Evolutionary conservation across 2,329 filamentous ascomycete genomes (phyloP).

Genomic region (Trichoderma sp.): DNA sequence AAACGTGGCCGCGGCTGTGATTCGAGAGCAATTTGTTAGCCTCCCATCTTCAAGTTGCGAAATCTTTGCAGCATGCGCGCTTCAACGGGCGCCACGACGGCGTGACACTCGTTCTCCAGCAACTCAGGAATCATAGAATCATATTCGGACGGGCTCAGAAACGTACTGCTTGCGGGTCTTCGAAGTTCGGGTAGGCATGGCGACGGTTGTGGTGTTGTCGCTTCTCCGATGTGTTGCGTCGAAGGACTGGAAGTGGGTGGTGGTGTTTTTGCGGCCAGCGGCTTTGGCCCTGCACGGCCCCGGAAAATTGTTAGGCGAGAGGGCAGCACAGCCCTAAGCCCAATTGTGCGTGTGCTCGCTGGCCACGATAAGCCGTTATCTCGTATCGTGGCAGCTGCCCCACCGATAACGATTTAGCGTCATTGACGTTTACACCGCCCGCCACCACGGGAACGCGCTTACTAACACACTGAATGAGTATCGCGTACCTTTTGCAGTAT

Average conservation of each 20-base stretch:
- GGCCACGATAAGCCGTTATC: slow-evolving; percentile 32
- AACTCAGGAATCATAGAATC: slow-evolving; percentile 26
- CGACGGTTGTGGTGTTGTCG: slow-evolving; percentile 54
- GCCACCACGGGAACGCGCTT: slow-evolving; percentile 4
- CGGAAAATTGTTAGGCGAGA: slow-evolving; percentile 46
- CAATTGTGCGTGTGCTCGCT: slow-evolving; percentile 9
- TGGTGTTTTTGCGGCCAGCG: slow-evolving; percentile 46
- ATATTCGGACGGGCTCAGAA: slow-evolving; percentile 33
- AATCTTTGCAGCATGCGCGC: slow-evolving; percentile 14
- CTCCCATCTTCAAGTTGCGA: slow-evolving; percentile 18
- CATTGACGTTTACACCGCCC: slow-evolving; percentile 29
- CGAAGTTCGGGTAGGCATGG: slow-evolving; percentile 74
- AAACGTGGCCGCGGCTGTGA: slow-evolving; percentile 91
- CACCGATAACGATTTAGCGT: not conserved
- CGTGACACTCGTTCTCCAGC: slow-evolving; percentile 23
- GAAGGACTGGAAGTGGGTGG: slow-evolving; percentile 43
- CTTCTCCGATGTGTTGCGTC: slow-evolving; percentile 47
- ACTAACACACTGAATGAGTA: not conserved
- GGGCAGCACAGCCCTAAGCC: slow-evolving; percentile 49
- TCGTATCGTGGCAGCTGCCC: not conserved
- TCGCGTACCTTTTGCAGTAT: not conserved
- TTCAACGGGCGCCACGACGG: slow-evolving; percentile 24
- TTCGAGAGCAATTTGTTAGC: slow-evolving; percentile 35
- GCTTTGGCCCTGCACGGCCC: slow-evolving; percentile 34
- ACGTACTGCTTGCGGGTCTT: slow-evolving; percentile 81